Base-by-base conservation (phyloP, 208 protist species). In the Trypanosoma caninum region DNA sequence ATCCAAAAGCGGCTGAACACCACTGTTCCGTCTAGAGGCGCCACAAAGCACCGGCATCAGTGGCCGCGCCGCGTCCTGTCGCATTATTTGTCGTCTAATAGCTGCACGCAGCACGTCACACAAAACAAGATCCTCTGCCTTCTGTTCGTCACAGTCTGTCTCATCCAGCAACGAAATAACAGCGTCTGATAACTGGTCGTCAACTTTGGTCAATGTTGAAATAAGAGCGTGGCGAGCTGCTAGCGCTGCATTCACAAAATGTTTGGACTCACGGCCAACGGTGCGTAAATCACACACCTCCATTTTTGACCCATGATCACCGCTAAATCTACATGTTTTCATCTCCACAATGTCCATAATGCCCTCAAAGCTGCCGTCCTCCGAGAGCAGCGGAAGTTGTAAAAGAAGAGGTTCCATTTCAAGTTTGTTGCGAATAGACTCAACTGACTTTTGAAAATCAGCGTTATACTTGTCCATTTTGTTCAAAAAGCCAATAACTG, bases 381-480 rank as follows among this genome's bases (percentile, higher is more conserved):
- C 85, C 20, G 48, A 72, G 42, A 67, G 71, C 3, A 96, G 70
- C 1, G 96, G 96, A n/a, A 89, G 41, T 72, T 98, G 96, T 23
- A 98, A 77, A 45, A 93, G 69, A 22, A 97, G 66, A 22, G 91
- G 87, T 52, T 84, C 75, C 27, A 94, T 71, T 41, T 79, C 62
- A 9, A 98, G 70, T 67, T 96, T 92, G 13, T 66, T 48, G 0
- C 74, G 65, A 40, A 98, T 84, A 10, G 91, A 87, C 5, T 61
- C 55, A 0, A 97, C 74, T 6, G 84, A 68, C 45, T 65, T 78
- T 16, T 72, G 48, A 35, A 96, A 86, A 65, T 91, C 79, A 8
- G 95, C 91, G 60, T 96, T 96, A 47, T 83, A 84, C 69, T 97
- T 91, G 69, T 98, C 97, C 94, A 98, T 98, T 66, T 98, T 98